phyloP scores from a whole-genome alignment of 176 grass and related monocot species.

The Zizania latifolia region DNA sequence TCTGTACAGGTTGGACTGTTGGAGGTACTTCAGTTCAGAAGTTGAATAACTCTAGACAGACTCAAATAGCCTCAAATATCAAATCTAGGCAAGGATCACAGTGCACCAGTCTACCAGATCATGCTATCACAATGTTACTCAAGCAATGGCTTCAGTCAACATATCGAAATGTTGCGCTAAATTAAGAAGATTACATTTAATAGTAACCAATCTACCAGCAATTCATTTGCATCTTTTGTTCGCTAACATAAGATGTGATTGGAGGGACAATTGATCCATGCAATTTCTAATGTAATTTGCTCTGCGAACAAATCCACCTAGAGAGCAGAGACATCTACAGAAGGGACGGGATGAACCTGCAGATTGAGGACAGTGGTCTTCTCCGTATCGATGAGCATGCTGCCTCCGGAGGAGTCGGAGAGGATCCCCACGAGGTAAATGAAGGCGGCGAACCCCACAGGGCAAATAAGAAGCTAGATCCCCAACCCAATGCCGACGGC shows the following conservation, averaged over 20 bases:
- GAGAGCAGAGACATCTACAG: too few species aligned
- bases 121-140: not conserved
- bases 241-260: not conserved
- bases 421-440: constrained; percentile 71
- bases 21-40: not conserved
- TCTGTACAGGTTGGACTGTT: too few species aligned
- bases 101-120: not conserved
- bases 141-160: too few species aligned
- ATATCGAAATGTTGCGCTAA: too few species aligned
- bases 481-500: constrained; percentile 67
- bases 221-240: not conserved
- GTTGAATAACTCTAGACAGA: not conserved
- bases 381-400: constrained; percentile 67
- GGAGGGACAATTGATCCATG: not conserved
- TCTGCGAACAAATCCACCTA: not conserved
- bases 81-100: not conserved
- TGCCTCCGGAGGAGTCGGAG: constrained; percentile 50
- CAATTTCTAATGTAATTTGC: not conserved
- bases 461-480: constrained; percentile 45
- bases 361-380: constrained; percentile 93
- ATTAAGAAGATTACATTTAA: not conserved
- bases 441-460: constrained; percentile 68
- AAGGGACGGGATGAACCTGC: constrained; percentile 40
- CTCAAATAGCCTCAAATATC: not conserved
- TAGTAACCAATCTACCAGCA: not conserved